Evolutionary conservation across 306 rosid species (phyloP).

Genomic region (Quercus alba): DNA sequence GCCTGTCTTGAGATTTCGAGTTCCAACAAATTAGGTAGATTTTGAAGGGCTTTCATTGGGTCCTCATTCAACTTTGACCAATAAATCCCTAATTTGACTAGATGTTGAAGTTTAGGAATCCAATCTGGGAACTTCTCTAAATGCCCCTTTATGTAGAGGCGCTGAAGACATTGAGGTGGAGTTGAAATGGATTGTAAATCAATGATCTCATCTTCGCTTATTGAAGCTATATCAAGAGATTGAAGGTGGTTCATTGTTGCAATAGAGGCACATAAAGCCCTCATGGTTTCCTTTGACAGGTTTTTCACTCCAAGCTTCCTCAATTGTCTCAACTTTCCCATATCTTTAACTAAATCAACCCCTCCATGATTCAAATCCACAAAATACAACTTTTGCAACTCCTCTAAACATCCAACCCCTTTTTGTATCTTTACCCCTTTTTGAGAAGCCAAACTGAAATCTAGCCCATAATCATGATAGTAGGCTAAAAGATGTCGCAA

Average conservation of each 20-base stretch:
- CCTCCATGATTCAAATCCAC: background rate
- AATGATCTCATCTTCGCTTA: slow-evolving; percentile 5
- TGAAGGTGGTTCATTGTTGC: background rate
- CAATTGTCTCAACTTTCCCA: background rate
- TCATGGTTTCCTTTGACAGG: background rate
- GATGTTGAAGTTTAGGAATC: background rate
- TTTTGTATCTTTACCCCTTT: background rate
- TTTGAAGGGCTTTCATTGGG: background rate
- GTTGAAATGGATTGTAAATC: background rate
- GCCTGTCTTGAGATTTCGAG: background rate
- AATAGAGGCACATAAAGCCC: background rate
- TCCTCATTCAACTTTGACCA: background rate
- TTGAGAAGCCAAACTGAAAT: background rate
- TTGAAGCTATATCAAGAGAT: background rate
- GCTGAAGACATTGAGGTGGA: background rate
- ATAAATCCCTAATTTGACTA: background rate
- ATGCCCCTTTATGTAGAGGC: slow-evolving; percentile 4
- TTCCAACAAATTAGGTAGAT: background rate
- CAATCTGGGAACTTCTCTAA: slow-evolving; percentile 6
- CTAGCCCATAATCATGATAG: background rate
- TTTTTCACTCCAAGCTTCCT: background rate
- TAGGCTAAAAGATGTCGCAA: background rate
- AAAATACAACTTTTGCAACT: background rate
- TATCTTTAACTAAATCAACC: background rate
- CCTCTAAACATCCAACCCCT: background rate